These are phyloP conservation scores for Stachybotrys echinatus DNA, from an alignment of 2,329 filamentous ascomycete species.

Conservation along the genomic window DNA sequence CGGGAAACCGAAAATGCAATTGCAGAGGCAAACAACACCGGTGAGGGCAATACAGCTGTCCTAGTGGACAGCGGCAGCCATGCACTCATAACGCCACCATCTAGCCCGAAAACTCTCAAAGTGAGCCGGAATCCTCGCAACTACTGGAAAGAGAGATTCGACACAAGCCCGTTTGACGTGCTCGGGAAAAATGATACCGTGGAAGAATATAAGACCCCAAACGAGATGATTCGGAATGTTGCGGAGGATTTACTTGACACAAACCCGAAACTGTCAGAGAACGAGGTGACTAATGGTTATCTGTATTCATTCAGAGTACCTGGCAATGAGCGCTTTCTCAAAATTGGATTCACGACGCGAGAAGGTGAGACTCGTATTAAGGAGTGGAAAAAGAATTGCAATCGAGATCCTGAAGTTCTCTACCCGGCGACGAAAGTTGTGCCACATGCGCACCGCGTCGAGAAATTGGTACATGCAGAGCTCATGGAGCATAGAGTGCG, in stretches of 20 bases:
- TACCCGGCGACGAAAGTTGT: neutral
- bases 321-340: neutral
- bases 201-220: neutral
- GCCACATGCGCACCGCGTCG: neutral
- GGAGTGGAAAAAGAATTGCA: neutral
- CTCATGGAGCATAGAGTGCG: neutral
- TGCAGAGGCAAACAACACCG: neutral
- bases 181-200: neutral
- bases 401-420: neutral
- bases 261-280: neutral
- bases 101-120: constrained; percentile 1
- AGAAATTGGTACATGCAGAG: neutral
- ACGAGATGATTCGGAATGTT: neutral
- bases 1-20: neutral
- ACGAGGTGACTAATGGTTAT: neutral
- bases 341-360: constrained; percentile 1
- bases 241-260: neutral
- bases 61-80: neutral
- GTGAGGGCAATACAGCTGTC: neutral
- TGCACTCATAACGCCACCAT: neutral
- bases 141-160: neutral
- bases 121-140: neutral
- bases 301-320: neutral
- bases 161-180: neutral
- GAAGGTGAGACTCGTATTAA: neutral